Evolutionary conservation across 768 basidiomycete species (phyloP).

Genomic region (Rhodotorula sphaerocarpa): DNA sequence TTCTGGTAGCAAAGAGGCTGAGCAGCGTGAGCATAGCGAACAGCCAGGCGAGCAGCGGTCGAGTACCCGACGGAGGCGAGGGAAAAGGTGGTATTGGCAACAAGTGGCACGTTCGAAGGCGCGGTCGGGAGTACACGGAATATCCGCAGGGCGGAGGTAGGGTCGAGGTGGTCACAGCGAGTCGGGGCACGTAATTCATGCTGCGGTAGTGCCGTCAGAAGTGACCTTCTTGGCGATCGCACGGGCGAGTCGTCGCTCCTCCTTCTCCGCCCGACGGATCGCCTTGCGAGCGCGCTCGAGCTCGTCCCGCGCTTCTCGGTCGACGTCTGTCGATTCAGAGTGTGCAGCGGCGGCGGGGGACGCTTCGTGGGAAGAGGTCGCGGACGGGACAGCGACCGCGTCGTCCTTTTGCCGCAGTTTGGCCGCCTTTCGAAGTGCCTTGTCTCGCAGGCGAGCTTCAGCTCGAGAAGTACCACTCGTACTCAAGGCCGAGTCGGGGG

Average conservation of each 20-base stretch:
- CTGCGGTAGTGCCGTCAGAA: no score
- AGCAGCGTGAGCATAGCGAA: no score
- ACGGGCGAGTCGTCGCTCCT: slow-evolving; percentile 8
- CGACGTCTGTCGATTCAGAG: background rate
- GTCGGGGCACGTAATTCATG: no score
- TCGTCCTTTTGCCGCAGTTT: background rate
- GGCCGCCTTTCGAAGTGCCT: slow-evolving; percentile 6
- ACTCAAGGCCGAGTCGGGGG: no score
- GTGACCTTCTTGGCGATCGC: slow-evolving; percentile 2
- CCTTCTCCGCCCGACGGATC: slow-evolving; percentile 19
- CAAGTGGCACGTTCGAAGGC: no score
- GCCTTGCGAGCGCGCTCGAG: slow-evolving; percentile 8
- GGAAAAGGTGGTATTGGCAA: no score
- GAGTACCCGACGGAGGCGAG: no score
- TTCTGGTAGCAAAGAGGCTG: no score
- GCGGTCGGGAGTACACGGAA: no score
- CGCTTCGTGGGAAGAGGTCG: background rate
- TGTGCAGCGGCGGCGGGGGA: background rate
- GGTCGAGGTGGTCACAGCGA: no score
- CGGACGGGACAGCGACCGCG: background rate
- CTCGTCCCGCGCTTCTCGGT: slow-evolving; percentile 5
- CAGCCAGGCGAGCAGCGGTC: no score
- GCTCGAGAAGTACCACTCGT: no score
- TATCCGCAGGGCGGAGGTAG: background rate
- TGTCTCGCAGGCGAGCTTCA: background rate